Evolutionary conservation across 352 stramenopile species (phyloP).

Genomic region (Hyaloperonospora brassicae): DNA sequence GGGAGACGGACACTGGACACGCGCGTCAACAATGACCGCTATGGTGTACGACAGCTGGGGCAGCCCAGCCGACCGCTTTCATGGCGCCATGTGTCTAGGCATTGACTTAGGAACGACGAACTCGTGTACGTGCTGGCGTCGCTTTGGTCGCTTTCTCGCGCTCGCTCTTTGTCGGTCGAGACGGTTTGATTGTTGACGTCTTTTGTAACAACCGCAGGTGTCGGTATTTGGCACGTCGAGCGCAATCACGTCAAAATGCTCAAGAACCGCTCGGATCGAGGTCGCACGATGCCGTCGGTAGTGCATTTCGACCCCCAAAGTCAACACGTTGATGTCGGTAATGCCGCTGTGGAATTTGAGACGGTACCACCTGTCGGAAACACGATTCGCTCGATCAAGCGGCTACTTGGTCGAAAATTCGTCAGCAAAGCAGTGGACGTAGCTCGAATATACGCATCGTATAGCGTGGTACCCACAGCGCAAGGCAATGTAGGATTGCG

Average conservation of each 20-base stretch:
- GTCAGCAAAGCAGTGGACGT: conserved; percentile 53
- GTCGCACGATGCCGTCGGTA: conserved; percentile 70
- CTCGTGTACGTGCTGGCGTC: conserved; percentile 75
- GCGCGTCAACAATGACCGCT: conserved; percentile 12
- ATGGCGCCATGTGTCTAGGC: conserved; percentile 88
- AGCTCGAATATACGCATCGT: conserved; percentile 44
- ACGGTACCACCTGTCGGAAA: conserved; percentile 45
- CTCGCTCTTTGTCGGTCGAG: neutral
- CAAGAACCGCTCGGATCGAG: conserved; percentile 56
- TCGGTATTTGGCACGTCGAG: conserved; percentile 74
- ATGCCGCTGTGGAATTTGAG: conserved; percentile 44
- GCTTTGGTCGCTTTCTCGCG: neutral
- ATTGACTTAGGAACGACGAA: conserved; percentile 99
- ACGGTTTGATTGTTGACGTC: neutral
- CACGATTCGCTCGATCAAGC: conserved; percentile 73
- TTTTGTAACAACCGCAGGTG: conserved; percentile 23
- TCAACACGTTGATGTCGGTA: conserved; percentile 45
- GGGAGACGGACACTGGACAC: too few relatives aligned
- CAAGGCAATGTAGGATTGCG: conserved; percentile 52
- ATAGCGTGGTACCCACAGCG: conserved; percentile 40
- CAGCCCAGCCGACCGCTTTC: conserved; percentile 54
- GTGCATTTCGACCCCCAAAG: conserved; percentile 55
- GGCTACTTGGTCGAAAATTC: conserved; percentile 72
- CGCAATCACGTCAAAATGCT: conserved; percentile 82
- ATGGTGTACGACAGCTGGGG: conserved; percentile 77